Evolutionary conservation across 2,329 filamentous ascomycete species (phyloP), one percentile per base, ranked within the genome.

Genomic region (Hypoxylon sp.): DNA sequence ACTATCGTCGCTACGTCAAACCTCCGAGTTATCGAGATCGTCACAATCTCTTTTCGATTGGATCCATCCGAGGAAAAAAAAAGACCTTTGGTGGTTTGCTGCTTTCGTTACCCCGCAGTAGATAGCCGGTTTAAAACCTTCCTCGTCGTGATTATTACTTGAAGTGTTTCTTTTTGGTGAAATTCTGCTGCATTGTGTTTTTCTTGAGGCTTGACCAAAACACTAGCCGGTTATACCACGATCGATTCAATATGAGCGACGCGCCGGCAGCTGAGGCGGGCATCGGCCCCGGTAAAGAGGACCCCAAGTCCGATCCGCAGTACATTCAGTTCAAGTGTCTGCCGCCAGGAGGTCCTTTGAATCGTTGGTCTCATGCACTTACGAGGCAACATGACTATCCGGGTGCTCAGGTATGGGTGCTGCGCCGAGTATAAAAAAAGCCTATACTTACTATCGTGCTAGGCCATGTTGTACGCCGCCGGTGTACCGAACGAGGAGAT

Each of bases 381-480:
- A 97, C 93, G 7, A 84, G 82, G 48, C 89, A 81, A 47, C 90
- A 96, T 85, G 91, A 96, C 71, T 96, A 90, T 65, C 92, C 93
- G 1, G 93, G 90, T 19, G 91, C 93, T 35, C 90, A 96, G 81
- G 90, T 90, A 71, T 47, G 25, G 38, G 29, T 17, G 23, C 5
- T n/a, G n/a, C 7, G 16, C 12, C 11, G 5, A 38, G 6, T 9
- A 7, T 3, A 8, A 13, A 7, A 35, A 12, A 21, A n/a, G 16
- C 11, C 15, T 36, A 11, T 43, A 46, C 19, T 51, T 32, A 37
- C n/a, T 19, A 11, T 32, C n/a, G 3, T 12, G 48, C 23, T 62
- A 92, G 88, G 91, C 93, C 30, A 97, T 97, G 93, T 81, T 97
- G 15, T 97, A 96, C 73, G 92, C 89, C 9, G 91, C 93, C 6